Evolutionary conservation across 1,139 yeast genomes (phyloP), one percentile per base, ranked within the genome.

Genomic region (Taphrina confusa): DNA sequence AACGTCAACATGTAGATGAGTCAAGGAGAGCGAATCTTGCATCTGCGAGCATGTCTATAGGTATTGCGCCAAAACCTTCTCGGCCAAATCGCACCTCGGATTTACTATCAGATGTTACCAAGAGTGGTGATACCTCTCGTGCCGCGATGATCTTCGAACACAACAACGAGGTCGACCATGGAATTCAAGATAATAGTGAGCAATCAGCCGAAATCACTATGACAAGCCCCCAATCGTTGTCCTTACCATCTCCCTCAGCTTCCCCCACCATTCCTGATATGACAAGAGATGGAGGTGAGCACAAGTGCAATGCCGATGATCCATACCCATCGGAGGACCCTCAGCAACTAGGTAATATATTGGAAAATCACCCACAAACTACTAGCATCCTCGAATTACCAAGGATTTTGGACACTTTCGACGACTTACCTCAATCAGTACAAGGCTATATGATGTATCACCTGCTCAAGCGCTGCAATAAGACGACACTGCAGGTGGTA

Each of bases 401-500:
- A 12, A 56, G 59, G n/a, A 66, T 73, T 30, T 62, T 73, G 22
- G 70, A 68, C 40, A 62, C 70, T 12, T 74, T 73, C 61, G 75
- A 72, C 51, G 63, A 64, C 12, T 65, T 75, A 25, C 76, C 77
- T 2, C 66, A 69, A 11, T 54, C 46, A 20, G 65, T 66, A 20
- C 68, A 66, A 57, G 61, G 65, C 25, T 66, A 65, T 46, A 57
- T 66, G 9, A 55, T 87, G 22, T 88, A 84, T 74, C 80, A 79
- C 64, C 73, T 91, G 54, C 73, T 92, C 39, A 84, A 84, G 62
- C 78, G 79, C 50, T 79, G 87, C 59, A 82, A 85, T 67, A 78
- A 96, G 61, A 74, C 82, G 12, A 80, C 90, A 3, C 76, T 92
- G 52, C 85, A 94, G 58, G 80, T 87, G 34, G 74, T 92, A 60